These are phyloP conservation scores for Phoenix roebelenii DNA, from an alignment of 176 grass and related monocot species.

Conservation along the genomic window DNA sequence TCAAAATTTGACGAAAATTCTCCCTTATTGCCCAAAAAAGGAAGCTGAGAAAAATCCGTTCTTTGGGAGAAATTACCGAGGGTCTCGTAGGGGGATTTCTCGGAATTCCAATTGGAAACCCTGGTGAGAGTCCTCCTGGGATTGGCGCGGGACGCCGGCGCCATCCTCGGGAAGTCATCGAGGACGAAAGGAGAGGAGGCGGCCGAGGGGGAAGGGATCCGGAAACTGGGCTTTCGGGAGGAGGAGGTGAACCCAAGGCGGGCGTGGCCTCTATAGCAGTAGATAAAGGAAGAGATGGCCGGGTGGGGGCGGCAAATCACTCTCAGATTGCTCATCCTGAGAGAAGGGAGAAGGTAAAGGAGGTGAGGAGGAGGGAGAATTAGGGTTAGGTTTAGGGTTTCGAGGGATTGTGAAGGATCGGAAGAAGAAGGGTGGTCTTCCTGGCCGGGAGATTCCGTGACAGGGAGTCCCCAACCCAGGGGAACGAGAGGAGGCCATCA, in stretches of 20 bases:
- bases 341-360: background rate
- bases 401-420: too few species aligned
- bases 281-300: slow-evolving; percentile 44
- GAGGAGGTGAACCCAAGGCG: slow-evolving; percentile 30
- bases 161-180: slow-evolving; percentile 51
- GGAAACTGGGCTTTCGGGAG: slow-evolving; percentile 11
- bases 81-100: slow-evolving; percentile 78
- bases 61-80: slow-evolving; percentile 43
- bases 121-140: slow-evolving; percentile 64
- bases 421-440: too few species aligned
- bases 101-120: slow-evolving; percentile 77
- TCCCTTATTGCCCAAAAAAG: background rate
- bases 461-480: too few species aligned
- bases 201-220: slow-evolving; percentile 29
- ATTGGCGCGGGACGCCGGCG: slow-evolving; percentile 1
- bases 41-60: background rate
- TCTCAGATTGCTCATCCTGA: slow-evolving; percentile 62
- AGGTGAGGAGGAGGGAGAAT: too few species aligned
- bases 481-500: too few species aligned
- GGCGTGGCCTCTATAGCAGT: slow-evolving; percentile 27
- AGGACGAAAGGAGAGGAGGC: slow-evolving; percentile 40
- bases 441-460: too few species aligned
- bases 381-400: too few species aligned
- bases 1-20: background rate
- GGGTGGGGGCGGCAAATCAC: slow-evolving; percentile 10